Conservation (phyloP, 192 early-diverging fungal species). For the Fimicolochytrium jonesii region DNA sequence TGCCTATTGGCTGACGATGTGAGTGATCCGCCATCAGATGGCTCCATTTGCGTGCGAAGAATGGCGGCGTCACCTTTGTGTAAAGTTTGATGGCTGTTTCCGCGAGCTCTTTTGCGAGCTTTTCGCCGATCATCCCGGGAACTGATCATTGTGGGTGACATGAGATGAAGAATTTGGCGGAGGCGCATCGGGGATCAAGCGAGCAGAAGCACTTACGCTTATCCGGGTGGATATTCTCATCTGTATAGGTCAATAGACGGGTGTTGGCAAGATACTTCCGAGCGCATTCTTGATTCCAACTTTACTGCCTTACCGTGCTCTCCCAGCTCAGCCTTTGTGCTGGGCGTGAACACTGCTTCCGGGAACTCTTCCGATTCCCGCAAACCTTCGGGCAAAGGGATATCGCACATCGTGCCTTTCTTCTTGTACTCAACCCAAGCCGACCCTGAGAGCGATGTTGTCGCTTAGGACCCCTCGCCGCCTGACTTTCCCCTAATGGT, state of each 20-base stretch:
- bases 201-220: constrained; percentile 47
- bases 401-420: constrained; percentile 91
- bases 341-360: constrained; percentile 87
- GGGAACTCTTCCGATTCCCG: constrained; percentile 81
- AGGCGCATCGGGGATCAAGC: background rate
- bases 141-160: background rate
- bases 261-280: too few species aligned
- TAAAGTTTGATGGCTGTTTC: constrained; percentile 77
- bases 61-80: constrained; percentile 38
- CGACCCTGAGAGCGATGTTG: constrained; percentile 76
- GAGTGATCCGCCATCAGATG: too few species aligned
- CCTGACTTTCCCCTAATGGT: too few species aligned
- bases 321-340: constrained; percentile 98
- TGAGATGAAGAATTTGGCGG: background rate
- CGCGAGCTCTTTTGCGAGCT: constrained; percentile 71
- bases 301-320: constrained; percentile 83
- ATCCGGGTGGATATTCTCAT: constrained; percentile 97
- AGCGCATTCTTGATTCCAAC: too few species aligned
- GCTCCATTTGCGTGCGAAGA: background rate
- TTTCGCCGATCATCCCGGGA: constrained; percentile 79
- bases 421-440: constrained; percentile 94
- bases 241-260: too few species aligned
- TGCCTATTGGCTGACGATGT: constrained; percentile 45
- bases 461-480: too few species aligned
- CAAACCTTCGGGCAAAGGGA: constrained; percentile 73